These are phyloP conservation scores for Curvularia sp. DNA, from an alignment of 2,329 filamentous ascomycete species.

Conservation along the genomic window DNA sequence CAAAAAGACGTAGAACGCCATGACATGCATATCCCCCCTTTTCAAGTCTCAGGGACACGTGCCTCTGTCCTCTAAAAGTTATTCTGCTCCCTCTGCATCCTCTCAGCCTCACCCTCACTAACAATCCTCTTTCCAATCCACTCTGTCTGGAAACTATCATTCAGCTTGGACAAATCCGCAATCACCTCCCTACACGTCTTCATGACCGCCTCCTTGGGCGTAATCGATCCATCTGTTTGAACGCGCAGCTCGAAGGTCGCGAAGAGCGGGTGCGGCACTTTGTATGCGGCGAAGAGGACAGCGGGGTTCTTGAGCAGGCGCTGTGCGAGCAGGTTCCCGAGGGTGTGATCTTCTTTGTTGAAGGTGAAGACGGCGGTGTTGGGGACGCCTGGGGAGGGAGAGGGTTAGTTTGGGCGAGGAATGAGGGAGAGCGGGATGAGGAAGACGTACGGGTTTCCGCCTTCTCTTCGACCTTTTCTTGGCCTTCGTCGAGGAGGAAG, in stretches of 20 bases:
- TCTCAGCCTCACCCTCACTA: conserved; percentile 45
- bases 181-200: conserved; percentile 83
- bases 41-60: too few relatives aligned
- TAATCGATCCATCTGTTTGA: conserved; percentile 87
- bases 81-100: conserved; percentile 40
- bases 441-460: conserved; percentile 80
- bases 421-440: neutral
- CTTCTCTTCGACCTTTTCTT: conserved; percentile 92
- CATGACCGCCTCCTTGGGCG: conserved; percentile 87
- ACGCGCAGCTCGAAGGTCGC: conserved; percentile 74
- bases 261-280: conserved; percentile 61
- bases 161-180: conserved; percentile 77
- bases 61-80: conserved; percentile 25
- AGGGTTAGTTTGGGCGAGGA: neutral
- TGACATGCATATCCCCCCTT: neutral
- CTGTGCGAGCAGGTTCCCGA: conserved; percentile 86
- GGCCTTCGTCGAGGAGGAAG: conserved; percentile 83
- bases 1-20: neutral
- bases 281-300: conserved; percentile 91
- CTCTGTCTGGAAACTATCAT: conserved; percentile 90
- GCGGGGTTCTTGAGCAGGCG: conserved; percentile 84
- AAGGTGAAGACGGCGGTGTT: conserved; percentile 96
- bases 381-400: conserved; percentile 73
- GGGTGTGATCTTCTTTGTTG: conserved; percentile 95
- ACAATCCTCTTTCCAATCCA: conserved; percentile 50